These are phyloP conservation scores for Chimonanthus praecox DNA, from an alignment of 164 flowering plant genomes.

Conservation along the genomic window DNA sequence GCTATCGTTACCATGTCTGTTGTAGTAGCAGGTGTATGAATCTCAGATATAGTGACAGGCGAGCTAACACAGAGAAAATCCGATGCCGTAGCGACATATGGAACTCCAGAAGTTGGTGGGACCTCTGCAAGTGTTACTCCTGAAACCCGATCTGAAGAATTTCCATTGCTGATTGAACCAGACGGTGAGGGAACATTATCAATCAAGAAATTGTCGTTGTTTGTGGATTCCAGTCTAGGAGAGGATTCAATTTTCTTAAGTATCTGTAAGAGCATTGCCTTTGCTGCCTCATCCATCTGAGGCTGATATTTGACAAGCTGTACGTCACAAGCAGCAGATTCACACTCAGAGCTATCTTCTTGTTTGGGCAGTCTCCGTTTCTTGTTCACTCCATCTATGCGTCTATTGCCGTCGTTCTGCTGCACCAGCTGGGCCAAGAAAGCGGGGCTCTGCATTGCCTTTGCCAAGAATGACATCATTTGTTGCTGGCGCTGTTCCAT, in stretches of 20 bases:
- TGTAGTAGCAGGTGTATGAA: conserved; percentile 16
- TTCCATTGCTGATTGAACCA: conserved; percentile 32
- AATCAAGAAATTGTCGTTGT: conserved; percentile 36
- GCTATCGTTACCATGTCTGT: conserved; percentile 27
- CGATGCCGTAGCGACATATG: conserved; percentile 23
- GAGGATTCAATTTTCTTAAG: conserved; percentile 44
- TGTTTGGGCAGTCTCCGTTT: conserved; percentile 75
- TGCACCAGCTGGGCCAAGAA: conserved; percentile 88
- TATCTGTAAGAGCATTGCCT: conserved; percentile 71
- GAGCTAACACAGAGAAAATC: conserved; percentile 2
- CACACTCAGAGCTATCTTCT: conserved; percentile 38
- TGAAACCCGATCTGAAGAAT: conserved; percentile 35
- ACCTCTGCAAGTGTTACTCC: conserved; percentile 66
- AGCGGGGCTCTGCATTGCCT: conserved; percentile 89
- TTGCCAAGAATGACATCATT: conserved; percentile 97
- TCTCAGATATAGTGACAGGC: background rate
- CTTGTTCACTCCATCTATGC: conserved; percentile 63
- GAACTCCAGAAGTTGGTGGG: conserved; percentile 31
- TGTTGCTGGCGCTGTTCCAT: conserved; percentile 98
- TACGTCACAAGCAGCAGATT: conserved; percentile 43
- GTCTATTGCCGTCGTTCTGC: conserved; percentile 64
- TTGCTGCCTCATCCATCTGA: conserved; percentile 61
- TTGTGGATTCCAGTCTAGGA: conserved; percentile 37
- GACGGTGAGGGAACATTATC: conserved; percentile 34
- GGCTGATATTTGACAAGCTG: conserved; percentile 90